Percentiles rank a stretch among this genome's conserved stretches.
Evolutionary conservation across 23 red algal species (phyloP).

Genomic region (Cyanidiococcus yangmingshanensis): DNA sequence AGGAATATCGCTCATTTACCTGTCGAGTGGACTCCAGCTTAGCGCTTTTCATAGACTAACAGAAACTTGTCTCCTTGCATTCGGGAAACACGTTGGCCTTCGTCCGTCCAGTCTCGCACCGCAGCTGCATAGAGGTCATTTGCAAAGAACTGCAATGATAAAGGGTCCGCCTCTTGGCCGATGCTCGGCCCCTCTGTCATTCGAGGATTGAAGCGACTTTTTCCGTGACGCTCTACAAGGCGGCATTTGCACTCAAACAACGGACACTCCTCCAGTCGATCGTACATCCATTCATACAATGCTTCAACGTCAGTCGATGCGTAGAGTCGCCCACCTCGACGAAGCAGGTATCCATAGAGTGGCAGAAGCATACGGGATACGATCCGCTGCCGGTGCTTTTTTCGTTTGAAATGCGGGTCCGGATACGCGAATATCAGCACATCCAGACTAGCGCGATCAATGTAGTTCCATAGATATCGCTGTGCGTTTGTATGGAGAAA

Average conservation of each 20-base stretch:
- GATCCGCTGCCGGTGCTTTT: conserved; percentile 80
- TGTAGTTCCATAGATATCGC: conserved; percentile 69
- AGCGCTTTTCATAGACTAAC: conserved; percentile 7
- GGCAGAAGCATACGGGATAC: conserved; percentile 59
- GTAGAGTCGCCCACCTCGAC: conserved; percentile 49
- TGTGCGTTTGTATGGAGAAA: conserved; percentile 84
- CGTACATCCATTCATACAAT: conserved; percentile 83
- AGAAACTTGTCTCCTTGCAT: conserved; percentile 54
- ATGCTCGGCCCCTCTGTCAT: background rate
- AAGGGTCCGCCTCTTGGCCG: background rate
- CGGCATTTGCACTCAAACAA: conserved; percentile 35
- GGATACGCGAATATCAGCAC: conserved; percentile 93
- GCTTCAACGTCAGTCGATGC: conserved; percentile 80
- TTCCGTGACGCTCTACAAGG: background rate
- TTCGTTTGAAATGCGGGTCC: conserved; percentile 91
- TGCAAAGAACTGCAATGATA: background rate
- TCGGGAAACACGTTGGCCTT: conserved; percentile 61
- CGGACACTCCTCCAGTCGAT: conserved; percentile 42
- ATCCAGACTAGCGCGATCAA: conserved; percentile 42
- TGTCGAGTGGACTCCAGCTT: no score
- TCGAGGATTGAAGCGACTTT: background rate
- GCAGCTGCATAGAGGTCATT: conserved; percentile 32
- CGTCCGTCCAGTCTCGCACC: conserved; percentile 73
- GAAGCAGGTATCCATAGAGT: conserved; percentile 76
- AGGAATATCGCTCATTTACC: no score